A percentile compares a stretch with the other conserved stretches of the same genome.
Conservation (phyloP, 176 grass and related monocot genomes). For the Stipa capillata region DNA sequence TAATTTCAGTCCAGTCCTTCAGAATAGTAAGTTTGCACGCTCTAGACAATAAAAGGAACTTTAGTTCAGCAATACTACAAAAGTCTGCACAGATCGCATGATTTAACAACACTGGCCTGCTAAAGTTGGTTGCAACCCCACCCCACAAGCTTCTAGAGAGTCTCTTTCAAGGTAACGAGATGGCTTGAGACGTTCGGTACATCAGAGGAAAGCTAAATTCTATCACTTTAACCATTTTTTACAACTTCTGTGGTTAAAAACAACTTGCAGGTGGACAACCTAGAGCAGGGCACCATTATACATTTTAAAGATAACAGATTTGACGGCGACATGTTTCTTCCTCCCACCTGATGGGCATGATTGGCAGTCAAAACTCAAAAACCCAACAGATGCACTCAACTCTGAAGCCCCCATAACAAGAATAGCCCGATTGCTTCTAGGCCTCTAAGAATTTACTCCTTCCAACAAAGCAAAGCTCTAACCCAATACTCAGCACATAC, state of each 20-base stretch:
- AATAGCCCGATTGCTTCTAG: not conserved
- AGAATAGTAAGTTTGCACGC: too few species aligned
- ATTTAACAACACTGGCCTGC: not conserved
- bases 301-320: not conserved
- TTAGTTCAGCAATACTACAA: not conserved
- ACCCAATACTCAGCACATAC: not conserved
- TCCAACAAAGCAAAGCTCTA: not conserved
- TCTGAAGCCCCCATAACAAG: not conserved
- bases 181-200: not conserved
- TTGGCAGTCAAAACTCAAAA: not conserved
- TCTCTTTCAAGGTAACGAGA: not conserved
- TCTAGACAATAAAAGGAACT: not conserved
- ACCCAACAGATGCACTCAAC: not conserved
- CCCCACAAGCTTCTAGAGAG: not conserved
- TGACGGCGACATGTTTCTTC: not conserved
- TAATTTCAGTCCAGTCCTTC: not conserved
- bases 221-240: not conserved
- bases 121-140: not conserved
- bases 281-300: not conserved
- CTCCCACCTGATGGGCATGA: not conserved
- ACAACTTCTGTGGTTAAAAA: not conserved
- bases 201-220: not conserved
- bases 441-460: not conserved
- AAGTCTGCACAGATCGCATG: not conserved
- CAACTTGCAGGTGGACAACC: not conserved